phyloP scores from a whole-genome alignment of 495 filamentous ascomycete genomes.

The Cetradonia linearis region DNA sequence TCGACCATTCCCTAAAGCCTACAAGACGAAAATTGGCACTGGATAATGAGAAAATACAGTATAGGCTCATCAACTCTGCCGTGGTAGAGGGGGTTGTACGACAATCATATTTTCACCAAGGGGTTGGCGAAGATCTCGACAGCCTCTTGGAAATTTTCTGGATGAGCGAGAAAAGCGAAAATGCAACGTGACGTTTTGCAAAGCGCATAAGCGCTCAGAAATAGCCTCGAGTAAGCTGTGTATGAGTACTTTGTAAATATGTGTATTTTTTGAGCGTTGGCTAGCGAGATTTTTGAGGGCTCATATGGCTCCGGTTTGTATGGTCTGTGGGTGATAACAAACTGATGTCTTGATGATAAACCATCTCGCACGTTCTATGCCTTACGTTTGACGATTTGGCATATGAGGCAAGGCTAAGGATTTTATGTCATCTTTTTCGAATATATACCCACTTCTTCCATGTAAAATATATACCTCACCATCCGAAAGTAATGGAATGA shows the following conservation, averaged over 20 bases:
- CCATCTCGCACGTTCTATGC: neutral
- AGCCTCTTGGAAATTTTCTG: constrained; percentile 23
- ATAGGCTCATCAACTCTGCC: constrained; percentile 17
- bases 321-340: neutral
- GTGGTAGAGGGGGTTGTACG: constrained; percentile 18
- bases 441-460: constrained; percentile 6
- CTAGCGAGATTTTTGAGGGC: neutral
- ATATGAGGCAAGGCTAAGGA: neutral
- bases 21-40: constrained; percentile 15
- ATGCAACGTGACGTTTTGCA: neutral
- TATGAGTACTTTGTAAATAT: neutral
- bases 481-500: neutral
- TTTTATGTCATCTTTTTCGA: neutral
- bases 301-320: neutral
- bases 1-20: constrained; percentile 22
- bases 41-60: constrained; percentile 22
- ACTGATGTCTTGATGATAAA: neutral
- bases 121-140: constrained; percentile 17
- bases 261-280: neutral
- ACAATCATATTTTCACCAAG: constrained; percentile 20
- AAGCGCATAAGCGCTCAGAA: neutral
- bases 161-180: constrained; percentile 13
- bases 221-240: neutral
- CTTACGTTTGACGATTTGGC: neutral
- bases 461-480: neutral